phyloP scores from a whole-genome alignment of 306 rosid genomes.

The Benincasa hispida region DNA sequence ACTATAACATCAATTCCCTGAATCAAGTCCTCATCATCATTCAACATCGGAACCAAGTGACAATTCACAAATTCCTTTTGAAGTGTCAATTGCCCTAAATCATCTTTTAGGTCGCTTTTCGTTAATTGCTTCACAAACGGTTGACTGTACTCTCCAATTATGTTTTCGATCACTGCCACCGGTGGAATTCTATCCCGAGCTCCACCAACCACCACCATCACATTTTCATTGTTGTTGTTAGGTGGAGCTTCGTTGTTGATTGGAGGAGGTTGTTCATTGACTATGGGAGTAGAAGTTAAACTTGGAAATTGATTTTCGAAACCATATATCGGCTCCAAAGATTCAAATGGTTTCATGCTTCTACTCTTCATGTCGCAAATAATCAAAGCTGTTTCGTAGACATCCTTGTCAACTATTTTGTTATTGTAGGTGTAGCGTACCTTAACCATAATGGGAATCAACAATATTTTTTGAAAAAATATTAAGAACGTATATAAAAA shows the following conservation, averaged over 20 bases:
- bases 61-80: background rate
- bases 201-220: background rate
- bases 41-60: background rate
- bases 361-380: too few relatives aligned
- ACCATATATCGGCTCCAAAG: too few relatives aligned
- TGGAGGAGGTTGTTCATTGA: too few relatives aligned
- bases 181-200: background rate
- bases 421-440: background rate
- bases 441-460: background rate
- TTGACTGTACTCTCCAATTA: background rate
- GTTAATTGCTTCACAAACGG: background rate
- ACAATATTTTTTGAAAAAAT: too few relatives aligned
- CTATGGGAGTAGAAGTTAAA: background rate
- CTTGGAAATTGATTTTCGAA: too few relatives aligned
- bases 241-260: background rate
- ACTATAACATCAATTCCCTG: background rate
- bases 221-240: background rate
- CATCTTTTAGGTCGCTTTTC: background rate
- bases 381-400: too few relatives aligned
- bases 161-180: background rate
- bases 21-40: background rate
- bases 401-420: background rate
- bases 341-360: too few relatives aligned
- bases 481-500: too few relatives aligned
- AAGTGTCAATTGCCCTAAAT: background rate